A percentile compares a stretch with the other conserved stretches of the same genome.
phyloP scores from a whole-genome alignment of 2,329 filamentous ascomycete species.

The Hypoxylon sp. region DNA sequence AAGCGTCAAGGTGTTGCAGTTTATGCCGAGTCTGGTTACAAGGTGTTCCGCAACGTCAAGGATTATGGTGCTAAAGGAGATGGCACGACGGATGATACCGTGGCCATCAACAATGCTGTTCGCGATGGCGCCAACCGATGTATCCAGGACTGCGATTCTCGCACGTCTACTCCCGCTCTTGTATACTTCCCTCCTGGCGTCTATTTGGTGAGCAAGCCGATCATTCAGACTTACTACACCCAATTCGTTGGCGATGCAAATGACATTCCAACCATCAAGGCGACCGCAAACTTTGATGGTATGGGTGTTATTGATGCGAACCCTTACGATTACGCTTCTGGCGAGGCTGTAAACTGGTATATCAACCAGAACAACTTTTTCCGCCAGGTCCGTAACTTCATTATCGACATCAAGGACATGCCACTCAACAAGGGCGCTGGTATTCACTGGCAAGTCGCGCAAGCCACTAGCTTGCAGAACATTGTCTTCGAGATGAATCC shows the following conservation, averaged over 20 bases:
- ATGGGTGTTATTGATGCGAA: conserved; percentile 93
- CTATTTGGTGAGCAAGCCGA: conserved; percentile 83
- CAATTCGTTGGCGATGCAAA: conserved; percentile 88
- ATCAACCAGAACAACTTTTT: conserved; percentile 90
- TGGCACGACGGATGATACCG: conserved; percentile 83
- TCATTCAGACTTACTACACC: conserved; percentile 92
- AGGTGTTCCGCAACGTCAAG: conserved; percentile 82
- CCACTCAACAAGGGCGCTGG: conserved; percentile 73
- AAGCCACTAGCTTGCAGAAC: conserved; percentile 85
- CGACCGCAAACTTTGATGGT: conserved; percentile 78
- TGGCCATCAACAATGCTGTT: conserved; percentile 88
- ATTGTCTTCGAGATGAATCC: conserved; percentile 84
- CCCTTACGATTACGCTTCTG: conserved; percentile 72
- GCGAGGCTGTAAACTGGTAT: conserved; percentile 79
- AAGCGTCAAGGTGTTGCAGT: conserved; percentile 77
- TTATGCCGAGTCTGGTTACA: conserved; percentile 73
- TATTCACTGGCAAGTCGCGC: conserved; percentile 90
- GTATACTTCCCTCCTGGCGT: conserved; percentile 94
- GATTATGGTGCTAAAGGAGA: conserved; percentile 81
- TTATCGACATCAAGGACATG: conserved; percentile 80
- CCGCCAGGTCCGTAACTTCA: conserved; percentile 85
- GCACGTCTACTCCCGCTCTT: conserved; percentile 85
- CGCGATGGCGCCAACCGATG: conserved; percentile 80
- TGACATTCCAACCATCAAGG: conserved; percentile 81
- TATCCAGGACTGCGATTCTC: conserved; percentile 84